Percentiles rank a stretch among this genome's conserved stretches.
Conservation (phyloP, 129 eudicot species). For the Helianthus tuberosus region DNA sequence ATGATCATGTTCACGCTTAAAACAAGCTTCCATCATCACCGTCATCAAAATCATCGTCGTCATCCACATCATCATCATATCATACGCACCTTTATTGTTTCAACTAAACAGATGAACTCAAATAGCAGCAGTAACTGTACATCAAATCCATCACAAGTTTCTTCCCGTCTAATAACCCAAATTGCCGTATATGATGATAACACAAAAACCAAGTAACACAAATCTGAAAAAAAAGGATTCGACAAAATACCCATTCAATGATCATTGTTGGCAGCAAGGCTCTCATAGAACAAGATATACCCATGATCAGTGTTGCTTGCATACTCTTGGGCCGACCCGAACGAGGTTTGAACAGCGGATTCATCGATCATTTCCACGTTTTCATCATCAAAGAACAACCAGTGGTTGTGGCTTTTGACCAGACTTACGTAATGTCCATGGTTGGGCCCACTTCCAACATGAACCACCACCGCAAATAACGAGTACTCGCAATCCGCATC, state of each 20-base stretch:
- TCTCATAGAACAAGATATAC: constrained; percentile 67
- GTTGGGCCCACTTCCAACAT: constrained; percentile 78
- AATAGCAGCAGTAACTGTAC: constrained; percentile 44
- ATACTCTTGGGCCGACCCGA: constrained; percentile 76
- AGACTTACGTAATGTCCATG: constrained; percentile 76
- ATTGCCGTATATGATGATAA: constrained; percentile 21
- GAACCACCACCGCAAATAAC: constrained; percentile 70
- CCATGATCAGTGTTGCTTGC: constrained; percentile 78
- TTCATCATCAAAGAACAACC: constrained; percentile 81
- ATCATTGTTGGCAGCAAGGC: constrained; percentile 45
- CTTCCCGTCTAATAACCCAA: constrained; percentile 33
- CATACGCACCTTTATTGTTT: constrained; percentile 37
- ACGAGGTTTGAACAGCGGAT: constrained; percentile 68
- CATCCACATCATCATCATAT: neutral
- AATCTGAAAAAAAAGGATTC: neutral
- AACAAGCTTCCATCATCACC: constrained; percentile 14
- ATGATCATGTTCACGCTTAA: constrained; percentile 9
- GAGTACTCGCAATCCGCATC: constrained; percentile 74
- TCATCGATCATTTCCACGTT: constrained; percentile 82
- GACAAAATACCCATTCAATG: constrained; percentile 18
- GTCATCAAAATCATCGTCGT: neutral
- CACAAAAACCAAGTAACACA: constrained; percentile 25
- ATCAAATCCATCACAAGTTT: constrained; percentile 39
- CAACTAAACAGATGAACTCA: constrained; percentile 38
- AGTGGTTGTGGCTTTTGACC: constrained; percentile 74